phyloP scores from a whole-genome alignment of 148 eudicot genomes.

The Selenicereus undatus region DNA sequence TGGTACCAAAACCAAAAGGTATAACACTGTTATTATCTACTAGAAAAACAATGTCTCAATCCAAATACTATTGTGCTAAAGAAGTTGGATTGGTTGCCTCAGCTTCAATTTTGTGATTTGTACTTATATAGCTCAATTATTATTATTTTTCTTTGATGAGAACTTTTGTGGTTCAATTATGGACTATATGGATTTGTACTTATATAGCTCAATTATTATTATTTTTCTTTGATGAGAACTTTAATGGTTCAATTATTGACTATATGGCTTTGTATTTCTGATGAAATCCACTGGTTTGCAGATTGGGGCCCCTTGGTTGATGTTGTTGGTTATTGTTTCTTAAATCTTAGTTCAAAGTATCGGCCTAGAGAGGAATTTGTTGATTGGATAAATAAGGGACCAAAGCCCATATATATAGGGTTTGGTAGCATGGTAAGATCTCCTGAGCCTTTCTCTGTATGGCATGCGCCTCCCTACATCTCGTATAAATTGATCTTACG shows the following conservation, averaged over 20 bases:
- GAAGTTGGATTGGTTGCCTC: background rate
- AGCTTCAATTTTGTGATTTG: background rate
- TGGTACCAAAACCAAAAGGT: slow-evolving; percentile 91
- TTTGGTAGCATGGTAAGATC: slow-evolving; percentile 96
- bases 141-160: slow-evolving; percentile 3
- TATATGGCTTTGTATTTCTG: background rate
- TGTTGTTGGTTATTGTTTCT: slow-evolving; percentile 94
- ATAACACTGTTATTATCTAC: background rate
- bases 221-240: slow-evolving; percentile 6
- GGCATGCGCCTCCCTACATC: background rate
- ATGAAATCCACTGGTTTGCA: slow-evolving; percentile 31
- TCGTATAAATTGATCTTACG: background rate
- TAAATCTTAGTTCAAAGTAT: slow-evolving; percentile 71
- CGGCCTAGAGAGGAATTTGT: slow-evolving; percentile 65
- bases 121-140: slow-evolving; percentile 1
- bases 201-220: background rate
- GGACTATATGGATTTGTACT: background rate
- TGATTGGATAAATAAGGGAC: slow-evolving; percentile 74
- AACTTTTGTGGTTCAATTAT: background rate
- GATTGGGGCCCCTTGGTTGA: slow-evolving; percentile 97
- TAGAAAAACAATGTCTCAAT: background rate
- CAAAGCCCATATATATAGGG: slow-evolving; percentile 80
- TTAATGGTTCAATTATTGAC: background rate
- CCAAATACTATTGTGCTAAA: background rate
- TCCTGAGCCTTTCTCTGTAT: background rate